Conservation (phyloP, 352 stramenopile genomes). For the Bremia lactucae region DNA sequence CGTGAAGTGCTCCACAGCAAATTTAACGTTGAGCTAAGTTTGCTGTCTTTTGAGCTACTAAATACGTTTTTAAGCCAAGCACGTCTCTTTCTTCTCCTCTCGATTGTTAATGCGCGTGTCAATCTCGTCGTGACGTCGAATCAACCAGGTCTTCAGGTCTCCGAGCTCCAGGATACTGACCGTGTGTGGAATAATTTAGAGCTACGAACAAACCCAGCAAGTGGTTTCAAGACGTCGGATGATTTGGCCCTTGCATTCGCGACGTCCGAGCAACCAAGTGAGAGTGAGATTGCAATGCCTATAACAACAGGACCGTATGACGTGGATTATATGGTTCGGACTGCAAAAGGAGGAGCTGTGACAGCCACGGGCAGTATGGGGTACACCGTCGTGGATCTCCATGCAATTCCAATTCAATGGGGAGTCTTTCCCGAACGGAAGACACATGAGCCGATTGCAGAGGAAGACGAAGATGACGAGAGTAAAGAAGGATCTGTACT, state of each 20-base stretch:
- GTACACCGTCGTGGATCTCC: slow-evolving; percentile 51
- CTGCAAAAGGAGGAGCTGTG: slow-evolving; percentile 22
- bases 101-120: slow-evolving; percentile 72
- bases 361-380: slow-evolving; percentile 18
- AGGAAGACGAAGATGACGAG: slow-evolving; percentile 22
- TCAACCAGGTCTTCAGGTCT: slow-evolving; percentile 55
- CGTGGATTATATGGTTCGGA: slow-evolving; percentile 61
- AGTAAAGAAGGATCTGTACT: slow-evolving; percentile 10
- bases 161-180: slow-evolving; percentile 43
- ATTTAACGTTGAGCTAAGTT: slow-evolving; percentile 73
- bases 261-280: slow-evolving; percentile 38
- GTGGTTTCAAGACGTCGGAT: slow-evolving; percentile 41
- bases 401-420: slow-evolving; percentile 60
- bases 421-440: slow-evolving; percentile 55
- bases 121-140: slow-evolving; percentile 64
- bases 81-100: slow-evolving; percentile 61
- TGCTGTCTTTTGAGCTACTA: slow-evolving; percentile 77
- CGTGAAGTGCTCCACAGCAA: slow-evolving; percentile 71
- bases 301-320: slow-evolving; percentile 57
- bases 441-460: slow-evolving; percentile 22
- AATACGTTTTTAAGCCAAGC: slow-evolving; percentile 71
- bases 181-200: slow-evolving; percentile 35
- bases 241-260: slow-evolving; percentile 46
- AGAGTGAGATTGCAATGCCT: slow-evolving; percentile 56
- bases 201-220: slow-evolving; percentile 18